Percentiles rank a stretch among this genome's conserved stretches.
phyloP scores from a whole-genome alignment of 345 rosid genomes.

The Eucalyptus globulus region DNA sequence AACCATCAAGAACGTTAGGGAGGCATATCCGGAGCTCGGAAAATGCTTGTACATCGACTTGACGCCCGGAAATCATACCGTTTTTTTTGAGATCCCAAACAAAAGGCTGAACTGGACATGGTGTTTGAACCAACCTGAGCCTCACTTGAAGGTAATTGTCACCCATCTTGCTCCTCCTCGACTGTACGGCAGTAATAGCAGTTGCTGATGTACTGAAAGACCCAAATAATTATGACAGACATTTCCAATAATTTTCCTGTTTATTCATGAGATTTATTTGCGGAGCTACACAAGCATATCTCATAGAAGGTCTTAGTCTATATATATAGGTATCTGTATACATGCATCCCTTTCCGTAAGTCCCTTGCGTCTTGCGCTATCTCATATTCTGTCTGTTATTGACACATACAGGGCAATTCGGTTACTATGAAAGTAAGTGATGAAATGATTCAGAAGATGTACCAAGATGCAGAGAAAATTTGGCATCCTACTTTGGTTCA shows the following conservation, averaged over 20 bases:
- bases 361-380: neutral
- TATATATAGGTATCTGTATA: neutral
- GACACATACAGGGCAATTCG: conserved; percentile 31
- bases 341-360: no score
- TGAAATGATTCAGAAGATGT: conserved; percentile 45
- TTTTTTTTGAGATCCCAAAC: conserved; percentile 41
- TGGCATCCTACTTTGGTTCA: conserved; percentile 54
- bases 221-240: neutral
- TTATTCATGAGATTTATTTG: neutral
- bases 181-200: neutral
- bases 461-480: conserved; percentile 39
- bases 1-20: conserved; percentile 18
- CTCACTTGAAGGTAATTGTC: conserved; percentile 31
- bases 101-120: conserved; percentile 63
- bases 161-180: neutral
- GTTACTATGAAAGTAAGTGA: conserved; percentile 40
- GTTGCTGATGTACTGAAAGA: neutral
- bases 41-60: conserved; percentile 53
- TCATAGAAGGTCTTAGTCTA: neutral
- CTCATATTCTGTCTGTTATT: neutral
- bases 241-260: neutral
- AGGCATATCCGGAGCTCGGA: conserved; percentile 46
- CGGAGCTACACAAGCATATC: neutral
- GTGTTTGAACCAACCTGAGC: conserved; percentile 66
- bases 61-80: conserved; percentile 22